Evolutionary conservation across 2,329 filamentous ascomycete species (phyloP), one percentile per base, ranked within the genome.

Genomic region (Juglanconis sp.): DNA sequence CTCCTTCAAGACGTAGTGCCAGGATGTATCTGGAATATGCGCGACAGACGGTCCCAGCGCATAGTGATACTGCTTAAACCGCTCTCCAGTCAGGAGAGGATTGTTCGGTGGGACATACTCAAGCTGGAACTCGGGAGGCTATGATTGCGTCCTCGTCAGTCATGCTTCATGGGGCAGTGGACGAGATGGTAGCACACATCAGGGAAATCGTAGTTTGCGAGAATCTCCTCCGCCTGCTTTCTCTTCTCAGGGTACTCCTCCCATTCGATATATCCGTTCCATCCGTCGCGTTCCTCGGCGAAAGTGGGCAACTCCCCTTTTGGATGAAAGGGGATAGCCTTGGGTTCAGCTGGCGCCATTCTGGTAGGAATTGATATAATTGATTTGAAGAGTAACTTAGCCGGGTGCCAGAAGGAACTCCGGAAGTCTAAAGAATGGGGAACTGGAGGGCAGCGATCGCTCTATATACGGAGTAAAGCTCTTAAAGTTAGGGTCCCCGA

Each of bases 231-330:
- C 0, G 84, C 87, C 50, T 80, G 74, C 32, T 77, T 78, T 67
- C 87, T 88, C 71, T 89, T 90, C 52, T 88, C 85, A 0, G 87
- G 87, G 57, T 89, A 87, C 11, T 84, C 79, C 68, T 89, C 87
- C 87, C 87, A 89, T 67, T 89, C 87, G 5, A 91, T 77, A 62
- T 88, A 90, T 7, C 83, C 76, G 30, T 63, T 71, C 70, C 72
- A 76, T 0, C 73, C 73, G 15, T 73, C 68, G 5, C 69, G 63
- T 57, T 69, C 67, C 42, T 67, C 66, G 24, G 50, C 17, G 15
- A 62, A 62, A 17, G 50, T 13, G 13, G 60, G 60, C 17, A 50
- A 34, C 11, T 61, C 17, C 8, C 59, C 59, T 17, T 61, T 61
- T 6, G 13, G 17, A n/a, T 48, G 47, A 13, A 61, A 61, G 3